A percentile compares a stretch with the other conserved stretches of the same genome.
These are phyloP conservation scores for Jatropha curcas DNA, from an alignment of 345 rosid genomes.

Conservation along the genomic window DNA sequence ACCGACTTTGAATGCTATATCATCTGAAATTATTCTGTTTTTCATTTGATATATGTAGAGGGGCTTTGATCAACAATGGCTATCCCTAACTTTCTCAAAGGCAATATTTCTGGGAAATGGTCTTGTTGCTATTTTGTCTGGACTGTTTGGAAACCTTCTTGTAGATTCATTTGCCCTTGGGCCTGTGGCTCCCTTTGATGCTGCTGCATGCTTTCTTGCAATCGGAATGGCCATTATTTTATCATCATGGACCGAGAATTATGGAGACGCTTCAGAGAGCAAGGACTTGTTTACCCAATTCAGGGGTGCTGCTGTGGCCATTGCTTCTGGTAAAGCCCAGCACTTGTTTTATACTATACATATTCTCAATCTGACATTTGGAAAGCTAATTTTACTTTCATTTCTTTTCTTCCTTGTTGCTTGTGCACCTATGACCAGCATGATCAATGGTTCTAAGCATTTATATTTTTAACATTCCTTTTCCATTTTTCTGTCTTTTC, in stretches of 20 bases:
- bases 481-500: neutral
- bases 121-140: constrained; percentile 60
- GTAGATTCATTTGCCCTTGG: constrained; percentile 57
- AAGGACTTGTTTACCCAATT: constrained; percentile 51
- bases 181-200: constrained; percentile 76
- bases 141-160: constrained; percentile 60
- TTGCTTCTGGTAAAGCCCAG: constrained; percentile 29
- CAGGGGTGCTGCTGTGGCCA: constrained; percentile 35
- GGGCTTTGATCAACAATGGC: constrained; percentile 72
- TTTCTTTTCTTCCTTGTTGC: neutral
- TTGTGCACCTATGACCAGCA: neutral
- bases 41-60: constrained; percentile 31
- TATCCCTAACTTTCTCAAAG: constrained; percentile 72
- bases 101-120: constrained; percentile 77
- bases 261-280: constrained; percentile 65
- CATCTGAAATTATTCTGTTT: neutral
- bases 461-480: neutral
- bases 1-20: neutral
- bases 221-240: constrained; percentile 61
- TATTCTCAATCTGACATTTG: neutral
- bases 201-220: constrained; percentile 72
- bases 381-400: neutral
- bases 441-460: neutral
- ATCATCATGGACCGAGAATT: constrained; percentile 65
- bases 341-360: neutral